Base-by-base conservation (phyloP, 176 grass and related monocot species). In the Puya raimondii region DNA sequence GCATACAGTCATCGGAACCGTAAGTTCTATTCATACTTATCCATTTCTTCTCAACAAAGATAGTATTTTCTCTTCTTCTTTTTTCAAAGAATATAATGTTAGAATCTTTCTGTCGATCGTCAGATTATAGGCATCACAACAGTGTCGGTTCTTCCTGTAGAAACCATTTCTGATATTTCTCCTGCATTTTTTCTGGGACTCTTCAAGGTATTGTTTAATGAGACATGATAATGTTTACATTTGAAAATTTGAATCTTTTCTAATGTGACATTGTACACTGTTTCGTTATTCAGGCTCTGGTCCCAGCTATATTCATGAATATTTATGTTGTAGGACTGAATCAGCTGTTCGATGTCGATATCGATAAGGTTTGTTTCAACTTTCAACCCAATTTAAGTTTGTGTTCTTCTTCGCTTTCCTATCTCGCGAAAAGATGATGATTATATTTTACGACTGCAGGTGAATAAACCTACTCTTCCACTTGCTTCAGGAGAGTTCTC, bases 301-400 rank as follows among this genome's bases (percentile, higher is more conserved):
- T 70, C 3, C 69, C 91, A 1, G 85, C 91, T 29, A 68, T 96
- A 79, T 91, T 71, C 77, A 96, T 91, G 91, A 91, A 96, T 67
- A 77, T 96, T 42, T 91, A 96, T 75, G 85, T 96, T 5, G 91
- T 96, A 33, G 85, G 91, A 9, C 48, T 96, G 56, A 96, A 96
- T 73, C 91, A 88, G 54, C 66, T 91, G 49, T 96, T 77, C 73
- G 91, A 96, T 58, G 79, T 96, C 64, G 77, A 86, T 66, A 96
- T 96, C 48, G 91, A 96, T 48, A 88, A 96, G 91, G 88, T 85
- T 53, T 17, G 23, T 59, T 18, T 59, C 54, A 21, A 20, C 16
- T n/a, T n/a, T n/a, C n/a, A n/a, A n/a, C 25, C 20, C n/a, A 59
- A 18, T 18, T 4, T 1, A 18, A 6, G 33, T 42, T 42, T 42